Evolutionary conservation across 1,284 basidiomycete species (phyloP).

Genomic region (Leccinum fuscescens): DNA sequence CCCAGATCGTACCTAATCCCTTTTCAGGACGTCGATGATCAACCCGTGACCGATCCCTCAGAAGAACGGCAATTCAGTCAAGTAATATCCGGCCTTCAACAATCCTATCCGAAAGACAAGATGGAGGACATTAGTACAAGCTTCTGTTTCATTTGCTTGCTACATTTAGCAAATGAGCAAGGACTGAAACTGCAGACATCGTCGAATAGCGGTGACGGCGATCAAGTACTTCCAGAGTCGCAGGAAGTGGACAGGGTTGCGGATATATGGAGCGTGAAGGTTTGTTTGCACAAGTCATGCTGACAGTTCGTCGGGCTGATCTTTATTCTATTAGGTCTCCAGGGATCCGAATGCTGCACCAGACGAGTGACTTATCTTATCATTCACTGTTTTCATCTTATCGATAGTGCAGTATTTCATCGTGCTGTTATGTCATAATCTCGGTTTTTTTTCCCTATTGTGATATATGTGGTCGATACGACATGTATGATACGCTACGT

Average conservation of each 20-base stretch:
- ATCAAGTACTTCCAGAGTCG: conserved; percentile 26
- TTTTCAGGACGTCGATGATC: conserved; percentile 54
- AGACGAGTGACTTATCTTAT: conserved; percentile 29
- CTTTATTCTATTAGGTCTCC: conserved; percentile 51
- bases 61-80: conserved; percentile 79
- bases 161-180: conserved; percentile 94
- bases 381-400: conserved; percentile 17
- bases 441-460: background rate
- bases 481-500: background rate
- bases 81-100: conserved; percentile 81
- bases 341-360: conserved; percentile 66
- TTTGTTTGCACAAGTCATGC: conserved; percentile 31
- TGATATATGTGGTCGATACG: background rate
- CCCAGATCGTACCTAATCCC: conserved; percentile 4
- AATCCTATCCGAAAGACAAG: conserved; percentile 87
- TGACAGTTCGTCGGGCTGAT: background rate
- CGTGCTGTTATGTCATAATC: conserved; percentile 12
- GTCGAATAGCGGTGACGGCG: conserved; percentile 26
- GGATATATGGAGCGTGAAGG: conserved; percentile 77
- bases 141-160: conserved; percentile 98
- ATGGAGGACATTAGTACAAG: conserved; percentile 98
- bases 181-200: conserved; percentile 75
- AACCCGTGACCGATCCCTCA: conserved; percentile 51
- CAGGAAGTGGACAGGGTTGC: conserved; percentile 49
- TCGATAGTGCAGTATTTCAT: conserved; percentile 7